Percentiles rank a stretch among this genome's conserved stretches.
Conservation (phyloP, 140 eudicot species). For the Erigeron philadelphicus region DNA sequence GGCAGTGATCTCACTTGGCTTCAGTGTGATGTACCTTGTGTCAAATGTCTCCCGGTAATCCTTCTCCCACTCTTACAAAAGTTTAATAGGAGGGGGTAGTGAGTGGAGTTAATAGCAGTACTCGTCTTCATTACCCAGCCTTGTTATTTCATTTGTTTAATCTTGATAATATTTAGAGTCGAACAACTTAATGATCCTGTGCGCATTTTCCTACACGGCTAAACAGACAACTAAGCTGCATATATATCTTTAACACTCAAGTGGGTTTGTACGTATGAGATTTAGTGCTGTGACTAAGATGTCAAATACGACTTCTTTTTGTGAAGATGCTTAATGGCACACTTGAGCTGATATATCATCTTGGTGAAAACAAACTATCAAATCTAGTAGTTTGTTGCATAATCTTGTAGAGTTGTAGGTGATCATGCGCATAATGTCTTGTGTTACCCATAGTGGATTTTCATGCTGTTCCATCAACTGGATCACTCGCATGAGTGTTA, state of each 20-base stretch:
- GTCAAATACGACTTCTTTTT: conserved; percentile 1
- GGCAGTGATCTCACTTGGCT: conserved; percentile 99
- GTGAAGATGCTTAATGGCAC: not conserved
- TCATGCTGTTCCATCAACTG: too few species aligned
- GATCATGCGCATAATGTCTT: too few species aligned
- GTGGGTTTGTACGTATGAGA: not conserved
- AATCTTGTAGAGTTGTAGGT: not conserved
- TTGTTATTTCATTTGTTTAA: too few species aligned
- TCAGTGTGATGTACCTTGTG: conserved; percentile 96
- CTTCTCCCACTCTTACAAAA: not conserved
- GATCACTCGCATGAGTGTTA: too few species aligned
- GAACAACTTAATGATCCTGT: not conserved
- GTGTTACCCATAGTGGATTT: too few species aligned
- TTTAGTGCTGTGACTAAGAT: not conserved
- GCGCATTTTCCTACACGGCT: not conserved
- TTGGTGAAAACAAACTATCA: not conserved
- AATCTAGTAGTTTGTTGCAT: not conserved
- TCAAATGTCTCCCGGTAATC: conserved; percentile 74
- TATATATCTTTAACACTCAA: not conserved
- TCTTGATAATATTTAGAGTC: too few species aligned
- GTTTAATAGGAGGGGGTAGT: not conserved
- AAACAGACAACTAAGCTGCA: conserved; percentile 3
- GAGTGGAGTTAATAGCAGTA: not conserved
- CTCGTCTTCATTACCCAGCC: too few species aligned
- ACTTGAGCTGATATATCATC: not conserved